phyloP scores from a whole-genome alignment of 768 basidiomycete genomes.

The Leccinum imitatum region DNA sequence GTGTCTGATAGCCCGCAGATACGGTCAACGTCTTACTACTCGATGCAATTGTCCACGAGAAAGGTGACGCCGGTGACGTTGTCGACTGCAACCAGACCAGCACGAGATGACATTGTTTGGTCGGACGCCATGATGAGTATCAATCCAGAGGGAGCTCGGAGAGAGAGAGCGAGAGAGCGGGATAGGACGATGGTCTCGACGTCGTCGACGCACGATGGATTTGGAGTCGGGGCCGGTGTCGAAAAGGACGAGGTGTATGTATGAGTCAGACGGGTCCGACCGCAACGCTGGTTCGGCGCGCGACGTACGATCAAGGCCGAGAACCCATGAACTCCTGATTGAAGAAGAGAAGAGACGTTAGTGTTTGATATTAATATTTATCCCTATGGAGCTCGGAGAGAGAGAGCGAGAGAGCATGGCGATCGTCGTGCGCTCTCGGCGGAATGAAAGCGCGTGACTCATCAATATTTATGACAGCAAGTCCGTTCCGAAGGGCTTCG shows the following conservation, averaged over 20 bases:
- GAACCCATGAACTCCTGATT: conserved; percentile 77
- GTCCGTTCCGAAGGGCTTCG: too few relatives aligned
- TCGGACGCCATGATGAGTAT: too few relatives aligned
- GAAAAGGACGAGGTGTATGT: conserved; percentile 54
- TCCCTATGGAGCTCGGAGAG: not conserved
- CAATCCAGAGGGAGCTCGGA: not conserved
- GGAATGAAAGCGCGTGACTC: too few relatives aligned
- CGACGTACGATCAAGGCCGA: conserved; percentile 67
- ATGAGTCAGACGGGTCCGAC: not conserved
- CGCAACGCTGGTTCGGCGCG: too few relatives aligned
- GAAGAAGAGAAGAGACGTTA: too few relatives aligned
- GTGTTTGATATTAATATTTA: not conserved
- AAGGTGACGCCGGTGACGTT: conserved; percentile 50
- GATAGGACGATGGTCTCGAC: conserved; percentile 66
- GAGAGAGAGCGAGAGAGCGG: too few relatives aligned
- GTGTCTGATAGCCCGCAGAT: not conserved
- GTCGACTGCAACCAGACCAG: conserved; percentile 35
- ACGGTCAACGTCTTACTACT: conserved; percentile 54
- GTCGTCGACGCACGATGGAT: conserved; percentile 56
- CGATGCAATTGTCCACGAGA: conserved; percentile 74
- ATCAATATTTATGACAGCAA: too few relatives aligned
- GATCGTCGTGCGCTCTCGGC: too few relatives aligned
- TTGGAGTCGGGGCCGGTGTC: conserved; percentile 83
- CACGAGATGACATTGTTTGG: conserved; percentile 9
- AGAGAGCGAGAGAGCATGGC: too few relatives aligned